Evolutionary conservation across 2,329 filamentous ascomycete genomes (phyloP), one percentile per base, ranked within the genome.

Genomic region (Didymella lethalis): DNA sequence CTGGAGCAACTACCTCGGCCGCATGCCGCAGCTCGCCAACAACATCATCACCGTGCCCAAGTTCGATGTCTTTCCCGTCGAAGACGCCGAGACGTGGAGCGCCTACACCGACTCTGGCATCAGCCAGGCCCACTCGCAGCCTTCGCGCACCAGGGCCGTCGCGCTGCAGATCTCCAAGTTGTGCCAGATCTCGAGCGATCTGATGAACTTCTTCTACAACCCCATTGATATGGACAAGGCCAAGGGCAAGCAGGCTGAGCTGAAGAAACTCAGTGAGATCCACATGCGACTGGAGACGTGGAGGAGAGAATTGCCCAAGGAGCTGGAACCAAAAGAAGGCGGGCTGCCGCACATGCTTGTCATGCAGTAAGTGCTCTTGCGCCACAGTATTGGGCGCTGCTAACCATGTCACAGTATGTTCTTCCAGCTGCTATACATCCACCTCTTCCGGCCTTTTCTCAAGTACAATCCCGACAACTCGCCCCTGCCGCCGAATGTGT

Each of bases 1-100:
- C 76, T 98, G 94, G 93, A 97, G 93, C 48, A 98, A 97, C 75
- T 98, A 98, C 69, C 85, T 98, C 26, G 94, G 95, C 47, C 89
- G 95, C 43, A 83, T 97, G 62, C 94, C 95, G 11, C 94, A 97
- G 75, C 81, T 98, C 11, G 89, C 92, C 0, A 88, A 87, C 41
- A 87, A 88, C 29, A 90, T 91, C 7, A 90, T 92, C 68, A 96
- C 90, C 32, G 91, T 93, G 0, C 90, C 92, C 26, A 96, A 94
- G 75, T 91, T 92, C 64, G 93, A 97, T 59, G 92, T 97, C 11
- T 95, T 97, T 66, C 93, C 93, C 0, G 85, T 88, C 50, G 95
- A 98, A 75, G 95, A 99, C 67, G 85, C 90, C 2, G 89, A 92
- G 68, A 82, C 84, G 20, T 99, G 95, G 95, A 89, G 87, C 14